Base-by-base conservation (phyloP, 441 rosid genomes). In the Omphalea diandra region DNA sequence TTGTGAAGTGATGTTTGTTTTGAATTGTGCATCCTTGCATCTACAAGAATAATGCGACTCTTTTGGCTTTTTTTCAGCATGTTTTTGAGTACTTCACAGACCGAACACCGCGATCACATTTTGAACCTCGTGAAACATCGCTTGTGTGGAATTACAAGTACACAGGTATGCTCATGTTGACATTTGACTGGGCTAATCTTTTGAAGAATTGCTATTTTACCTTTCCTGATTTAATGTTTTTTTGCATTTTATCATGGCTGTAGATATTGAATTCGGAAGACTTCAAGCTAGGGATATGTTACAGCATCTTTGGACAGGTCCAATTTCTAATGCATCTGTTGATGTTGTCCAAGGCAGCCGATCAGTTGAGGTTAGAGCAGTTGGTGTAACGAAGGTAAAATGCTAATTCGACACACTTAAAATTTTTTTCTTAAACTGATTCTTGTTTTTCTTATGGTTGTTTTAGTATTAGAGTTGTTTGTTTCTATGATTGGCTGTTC, bases 261-360 rank as follows among this genome's bases (percentile, higher is more conserved):
- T 69, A 96, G 99, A 89, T 81, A 52, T 88, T 72, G 99, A 96
- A 60, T 96, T 96, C 68, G 99, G 99, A 76, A 91, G 91, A 72
- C 86, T 93, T 76, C 99, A 96, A 82, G 99, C 99, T 71, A 86
- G 92, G 83, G 99, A 96, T 76, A 83, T 96, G 97, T 73, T 96
- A 84, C 99, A 93, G 80, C 99, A 96, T 84, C 95, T 96, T 63
- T 96, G 98, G 95, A 93, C 99, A 35, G 99, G 99, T 63, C 99
- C 99, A 59, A 91, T 96, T 78, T 93, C 98, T 55, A 96, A 96
- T 80, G 97, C 99, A 72, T 96, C 99, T 24, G 95, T 96, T 41
- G 99, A 96, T 82, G 98, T 96, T 56, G 94, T 96, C 75, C 99
- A 96, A 83, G 99, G 98, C 52, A 85, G 97, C 77, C 88, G 95